A percentile compares a stretch with the other conserved stretches of the same genome.
These are phyloP conservation scores for Didymella segeticola DNA, from an alignment of 2,329 filamentous ascomycete genomes.

Conservation along the genomic window DNA sequence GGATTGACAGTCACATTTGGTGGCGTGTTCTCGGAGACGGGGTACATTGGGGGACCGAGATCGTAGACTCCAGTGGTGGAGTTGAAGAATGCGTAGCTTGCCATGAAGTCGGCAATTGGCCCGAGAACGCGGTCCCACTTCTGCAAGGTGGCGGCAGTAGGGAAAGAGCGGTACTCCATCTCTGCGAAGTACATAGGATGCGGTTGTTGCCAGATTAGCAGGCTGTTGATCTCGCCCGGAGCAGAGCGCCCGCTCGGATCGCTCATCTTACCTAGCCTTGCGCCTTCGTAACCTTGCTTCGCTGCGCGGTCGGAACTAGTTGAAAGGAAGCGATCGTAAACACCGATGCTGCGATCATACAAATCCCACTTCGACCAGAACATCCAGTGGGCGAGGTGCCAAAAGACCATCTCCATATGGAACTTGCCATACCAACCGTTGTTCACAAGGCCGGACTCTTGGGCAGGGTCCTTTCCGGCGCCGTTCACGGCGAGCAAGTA, in stretches of 20 bases:
- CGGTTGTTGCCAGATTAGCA: slow-evolving; percentile 58
- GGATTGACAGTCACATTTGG: slow-evolving; percentile 65
- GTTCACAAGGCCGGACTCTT: slow-evolving; percentile 59
- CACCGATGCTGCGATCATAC: slow-evolving; percentile 55
- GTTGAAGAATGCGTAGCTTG: slow-evolving; percentile 64
- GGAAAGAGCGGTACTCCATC: slow-evolving; percentile 59
- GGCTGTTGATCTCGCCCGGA: slow-evolving; percentile 66
- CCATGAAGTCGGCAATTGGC: slow-evolving; percentile 66
- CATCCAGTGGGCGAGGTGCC: slow-evolving; percentile 61
- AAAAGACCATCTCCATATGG: slow-evolving; percentile 63
- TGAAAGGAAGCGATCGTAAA: slow-evolving; percentile 57
- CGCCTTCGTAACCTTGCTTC: slow-evolving; percentile 51
- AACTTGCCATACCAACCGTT: slow-evolving; percentile 65
- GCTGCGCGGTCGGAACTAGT: slow-evolving; percentile 46
- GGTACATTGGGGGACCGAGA: slow-evolving; percentile 60
- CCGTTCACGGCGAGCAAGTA: slow-evolving; percentile 62
- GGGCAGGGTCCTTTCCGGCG: slow-evolving; percentile 57
- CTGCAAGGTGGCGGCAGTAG: slow-evolving; percentile 52
- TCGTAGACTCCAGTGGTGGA: slow-evolving; percentile 60
- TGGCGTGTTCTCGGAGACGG: slow-evolving; percentile 64
- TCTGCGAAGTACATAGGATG: slow-evolving; percentile 65
- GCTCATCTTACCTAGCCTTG: slow-evolving; percentile 63
- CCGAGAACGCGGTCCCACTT: slow-evolving; percentile 63
- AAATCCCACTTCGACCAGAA: slow-evolving; percentile 58
- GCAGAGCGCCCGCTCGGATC: slow-evolving; percentile 63